Evolutionary conservation across 306 rosid genomes (phyloP).

Genomic region (Prunus mongolica): DNA sequence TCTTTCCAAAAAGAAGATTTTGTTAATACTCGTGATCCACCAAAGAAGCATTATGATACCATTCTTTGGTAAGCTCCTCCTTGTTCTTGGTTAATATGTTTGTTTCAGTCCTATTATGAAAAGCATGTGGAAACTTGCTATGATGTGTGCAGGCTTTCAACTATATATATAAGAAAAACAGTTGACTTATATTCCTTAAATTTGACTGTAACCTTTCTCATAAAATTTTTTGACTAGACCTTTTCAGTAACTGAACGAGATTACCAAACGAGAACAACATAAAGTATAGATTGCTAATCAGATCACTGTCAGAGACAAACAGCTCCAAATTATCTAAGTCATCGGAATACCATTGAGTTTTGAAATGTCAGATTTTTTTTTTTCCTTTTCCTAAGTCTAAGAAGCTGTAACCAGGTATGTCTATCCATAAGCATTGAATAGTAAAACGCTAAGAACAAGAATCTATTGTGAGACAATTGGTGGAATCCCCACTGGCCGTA

Average conservation of each 20-base stretch:
- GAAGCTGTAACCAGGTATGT: not conserved
- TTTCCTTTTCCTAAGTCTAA: not conserved
- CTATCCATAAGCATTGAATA: not conserved
- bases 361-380: not conserved
- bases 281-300: not conserved
- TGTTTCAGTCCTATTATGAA: not conserved
- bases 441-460: not conserved
- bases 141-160: not conserved
- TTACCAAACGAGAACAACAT: not conserved
- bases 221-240: not conserved
- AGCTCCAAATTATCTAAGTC: too few relatives aligned
- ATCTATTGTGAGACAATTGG: not conserved
- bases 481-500: not conserved
- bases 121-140: not conserved
- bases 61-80: conserved; percentile 61
- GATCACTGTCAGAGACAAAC: too few relatives aligned
- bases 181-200: not conserved
- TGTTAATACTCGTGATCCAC: conserved; percentile 46
- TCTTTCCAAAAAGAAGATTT: conserved; percentile 73
- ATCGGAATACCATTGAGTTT: not conserved
- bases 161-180: not conserved
- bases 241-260: not conserved
- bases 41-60: conserved; percentile 63
- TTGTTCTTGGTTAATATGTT: conserved; percentile 10
- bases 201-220: not conserved